Base-by-base conservation (phyloP, 768 basidiomycete species). In the Rhizopogon vesiculosus region DNA sequence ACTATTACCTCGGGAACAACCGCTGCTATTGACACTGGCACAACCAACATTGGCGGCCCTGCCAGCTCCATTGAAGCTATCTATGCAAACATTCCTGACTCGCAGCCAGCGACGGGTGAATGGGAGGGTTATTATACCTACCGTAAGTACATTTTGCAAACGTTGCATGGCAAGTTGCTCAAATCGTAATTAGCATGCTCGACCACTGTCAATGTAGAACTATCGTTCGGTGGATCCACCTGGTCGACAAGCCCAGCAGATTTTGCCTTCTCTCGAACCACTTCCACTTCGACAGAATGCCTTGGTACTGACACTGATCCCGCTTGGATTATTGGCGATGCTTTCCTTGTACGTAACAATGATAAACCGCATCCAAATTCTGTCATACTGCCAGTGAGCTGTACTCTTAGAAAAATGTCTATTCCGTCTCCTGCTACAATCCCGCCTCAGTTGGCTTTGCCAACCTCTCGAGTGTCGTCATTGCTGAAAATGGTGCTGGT, bases 11-110 rank as follows among this genome's bases (percentile, higher is more conserved):
- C 51, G 0, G 64, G 68, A 7, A 29, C 58, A n/a, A 56, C 64
- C 41, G 76, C 74, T n/a, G 83, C 80, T 28, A 84, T 85, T 55
- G 83, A 85, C 56, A 84, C 82, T 3, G 83, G 83, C 31, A 85
- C 83, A 2, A 85, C 84, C 25, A 72, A 85, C 56, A 77, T 85
- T 41, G 82, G 74, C 9, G 84, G 76, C 0, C 83, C 83, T 0
- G 15, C 70, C 3, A 56, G 56, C 10, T 64, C 69, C n/a, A 71
- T 81, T 16, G 25, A 60, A 35, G 64, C 66, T 9, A 71, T 85
- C 56, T 84, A 76, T 57, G 67, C 70, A 10, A 70, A 76, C 52
- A 78, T 85, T 57, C 68, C 74, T n/a, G 70, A 70, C 18, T 70
- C 80, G 1, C 56, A 64, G 12, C 64, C 74, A 1, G 71, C 74